Percentiles rank a stretch among this genome's conserved stretches.
phyloP scores from a whole-genome alignment of 805 yeast species.

The Cyberlindnera mycetangii region DNA sequence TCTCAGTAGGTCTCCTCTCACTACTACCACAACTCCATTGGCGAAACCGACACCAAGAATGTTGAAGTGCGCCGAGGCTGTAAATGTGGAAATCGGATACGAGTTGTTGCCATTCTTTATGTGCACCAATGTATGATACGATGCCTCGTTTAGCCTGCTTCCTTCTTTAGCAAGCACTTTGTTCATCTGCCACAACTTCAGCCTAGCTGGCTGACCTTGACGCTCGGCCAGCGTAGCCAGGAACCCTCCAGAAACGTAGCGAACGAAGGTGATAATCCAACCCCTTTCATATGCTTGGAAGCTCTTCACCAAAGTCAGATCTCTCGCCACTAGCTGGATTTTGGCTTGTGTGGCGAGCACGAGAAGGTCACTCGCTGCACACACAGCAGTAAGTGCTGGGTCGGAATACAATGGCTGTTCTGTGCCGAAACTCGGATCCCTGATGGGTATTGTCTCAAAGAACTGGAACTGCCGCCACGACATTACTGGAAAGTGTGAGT shows the following conservation, averaged over 20 bases:
- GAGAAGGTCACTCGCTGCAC: conserved; percentile 54
- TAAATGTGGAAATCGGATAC: conserved; percentile 71
- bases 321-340: conserved; percentile 54
- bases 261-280: conserved; percentile 58
- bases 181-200: conserved; percentile 73
- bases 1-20: conserved; percentile 83
- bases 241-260: conserved; percentile 45
- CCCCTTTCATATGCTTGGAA: conserved; percentile 67
- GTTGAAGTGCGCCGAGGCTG: conserved; percentile 51
- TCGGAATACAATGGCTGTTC: conserved; percentile 74
- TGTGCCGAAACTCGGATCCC: conserved; percentile 73
- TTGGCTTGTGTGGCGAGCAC: conserved; percentile 53
- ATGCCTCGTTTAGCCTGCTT: conserved; percentile 33
- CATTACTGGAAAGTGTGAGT: conserved; percentile 15
- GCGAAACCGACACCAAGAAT: conserved; percentile 76
- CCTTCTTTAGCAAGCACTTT: conserved; percentile 36
- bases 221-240: conserved; percentile 72
- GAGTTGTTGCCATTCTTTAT: conserved; percentile 73
- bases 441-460: conserved; percentile 77
- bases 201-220: conserved; percentile 63
- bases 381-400: conserved; percentile 61
- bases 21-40: conserved; percentile 76
- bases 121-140: conserved; percentile 58
- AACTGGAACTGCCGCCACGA: conserved; percentile 83
- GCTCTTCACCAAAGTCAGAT: conserved; percentile 43